phyloP scores from a whole-genome alignment of 768 basidiomycete species.

The Pholiota conissans region DNA sequence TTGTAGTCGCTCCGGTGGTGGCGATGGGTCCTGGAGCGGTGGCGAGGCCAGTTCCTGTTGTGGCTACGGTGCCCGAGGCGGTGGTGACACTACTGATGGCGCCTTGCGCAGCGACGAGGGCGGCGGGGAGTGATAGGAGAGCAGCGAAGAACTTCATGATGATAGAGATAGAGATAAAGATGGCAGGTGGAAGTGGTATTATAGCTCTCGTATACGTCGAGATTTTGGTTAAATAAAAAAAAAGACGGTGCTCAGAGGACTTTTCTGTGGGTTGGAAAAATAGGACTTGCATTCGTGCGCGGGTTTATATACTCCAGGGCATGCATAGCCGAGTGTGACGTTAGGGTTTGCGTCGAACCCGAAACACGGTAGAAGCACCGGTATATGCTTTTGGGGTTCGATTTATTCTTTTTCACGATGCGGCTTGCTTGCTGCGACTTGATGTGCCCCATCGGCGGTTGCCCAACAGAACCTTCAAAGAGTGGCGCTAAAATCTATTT shows the following conservation, averaged over 20 bases:
- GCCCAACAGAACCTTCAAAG: no score
- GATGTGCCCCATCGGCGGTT: no score
- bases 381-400: no score
- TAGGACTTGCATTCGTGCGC: not conserved
- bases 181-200: no score
- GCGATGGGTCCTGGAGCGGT: not conserved
- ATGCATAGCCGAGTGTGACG: not conserved
- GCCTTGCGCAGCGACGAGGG: not conserved
- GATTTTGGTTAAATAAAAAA: no score
- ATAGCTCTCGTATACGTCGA: no score
- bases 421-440: no score
- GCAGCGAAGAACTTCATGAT: not conserved
- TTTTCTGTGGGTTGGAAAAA: no score
- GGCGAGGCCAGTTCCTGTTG: not conserved
- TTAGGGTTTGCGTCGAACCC: not conserved
- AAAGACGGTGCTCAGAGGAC: no score
- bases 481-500: no score
- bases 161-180: not conserved
- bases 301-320: not conserved
- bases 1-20: not conserved
- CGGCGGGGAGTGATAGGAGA: not conserved
- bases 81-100: not conserved
- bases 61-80: not conserved
- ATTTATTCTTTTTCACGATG: no score
- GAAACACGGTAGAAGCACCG: not conserved